Evolutionary conservation across 805 yeast species (phyloP), one percentile per base, ranked within the genome.

Genomic region (Starmerella apicola): DNA sequence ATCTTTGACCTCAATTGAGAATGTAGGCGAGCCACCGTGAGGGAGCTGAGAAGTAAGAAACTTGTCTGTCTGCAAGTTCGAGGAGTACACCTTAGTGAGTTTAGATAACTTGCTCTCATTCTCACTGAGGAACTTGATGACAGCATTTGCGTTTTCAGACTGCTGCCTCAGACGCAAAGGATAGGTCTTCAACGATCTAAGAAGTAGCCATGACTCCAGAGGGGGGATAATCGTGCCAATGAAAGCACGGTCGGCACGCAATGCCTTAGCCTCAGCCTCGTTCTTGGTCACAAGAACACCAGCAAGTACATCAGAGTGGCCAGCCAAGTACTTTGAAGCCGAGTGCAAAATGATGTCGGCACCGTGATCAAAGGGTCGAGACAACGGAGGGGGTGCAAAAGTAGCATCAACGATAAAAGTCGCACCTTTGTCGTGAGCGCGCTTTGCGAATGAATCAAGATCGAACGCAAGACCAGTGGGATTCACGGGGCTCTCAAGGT

Each of bases 321-420:
- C 96, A 26, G 94, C 95, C 55, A 84, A 79, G 62, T 79, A 88
- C 58, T 86, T 86, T 1, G 95, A 85, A 1, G 85, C 95, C 1
- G 95, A 83, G 59, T 86, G 95, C 72, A 88, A 64, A 13, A 88
- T 75, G 48, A 83, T 59, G 58, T 88, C 96, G 22, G 80, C 94
- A 36, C 88, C 95, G 50, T 70, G 77, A 25, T 68, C 66, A 63
- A 84, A 84, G 4, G 94, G 88, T 47, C 82, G 72, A 51, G 74
- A 81, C 43, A 85, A 61, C 12, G 95, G 95, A 10, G 94, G 94
- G 18, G 96, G 95, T 8, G 95, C 96, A 62, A 88, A 81, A 0
- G 96, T 88, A 1, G 95, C 71, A 58, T 86, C 97, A n/a, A 82
- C 76, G 17, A 74, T 52, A 12, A 85, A 59, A 20, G 63, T 49